Evolutionary conservation across 345 rosid genomes (phyloP).

Genomic region (Xanthoceras sorbifolium): DNA sequence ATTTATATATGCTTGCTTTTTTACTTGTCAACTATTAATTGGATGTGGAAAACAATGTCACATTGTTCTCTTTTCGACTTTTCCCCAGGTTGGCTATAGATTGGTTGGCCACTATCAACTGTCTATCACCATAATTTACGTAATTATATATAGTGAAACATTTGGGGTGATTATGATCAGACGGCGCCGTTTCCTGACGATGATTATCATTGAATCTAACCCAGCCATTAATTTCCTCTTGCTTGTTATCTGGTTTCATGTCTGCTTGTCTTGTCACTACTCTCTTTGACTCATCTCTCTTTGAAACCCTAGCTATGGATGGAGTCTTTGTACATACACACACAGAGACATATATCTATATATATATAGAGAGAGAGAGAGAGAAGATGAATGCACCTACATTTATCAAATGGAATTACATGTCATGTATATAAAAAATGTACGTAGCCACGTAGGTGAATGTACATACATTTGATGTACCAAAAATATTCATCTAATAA

Average conservation of each 20-base stretch:
- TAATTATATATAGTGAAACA: neutral
- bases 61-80: no score
- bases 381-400: no score
- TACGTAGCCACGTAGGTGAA: no score
- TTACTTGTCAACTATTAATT: neutral
- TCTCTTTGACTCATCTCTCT: no score
- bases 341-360: no score
- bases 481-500: no score
- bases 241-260: slow-evolving; percentile 25
- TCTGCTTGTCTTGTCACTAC: slow-evolving; percentile 10
- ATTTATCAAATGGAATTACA: no score
- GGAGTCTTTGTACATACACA: neutral
- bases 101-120: slow-evolving; percentile 26
- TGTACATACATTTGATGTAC: no score
- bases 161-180: neutral
- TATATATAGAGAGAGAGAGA: no score
- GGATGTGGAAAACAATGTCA: no score
- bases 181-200: slow-evolving; percentile 1
- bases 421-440: no score
- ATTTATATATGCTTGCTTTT: neutral
- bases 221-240: slow-evolving; percentile 24
- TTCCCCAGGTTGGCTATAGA: neutral
- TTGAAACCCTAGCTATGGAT: neutral
- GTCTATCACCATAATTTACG: slow-evolving; percentile 20
- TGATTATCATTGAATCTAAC: neutral